Evolutionary conservation across 345 rosid genomes (phyloP).

Genomic region (Viola odorata): DNA sequence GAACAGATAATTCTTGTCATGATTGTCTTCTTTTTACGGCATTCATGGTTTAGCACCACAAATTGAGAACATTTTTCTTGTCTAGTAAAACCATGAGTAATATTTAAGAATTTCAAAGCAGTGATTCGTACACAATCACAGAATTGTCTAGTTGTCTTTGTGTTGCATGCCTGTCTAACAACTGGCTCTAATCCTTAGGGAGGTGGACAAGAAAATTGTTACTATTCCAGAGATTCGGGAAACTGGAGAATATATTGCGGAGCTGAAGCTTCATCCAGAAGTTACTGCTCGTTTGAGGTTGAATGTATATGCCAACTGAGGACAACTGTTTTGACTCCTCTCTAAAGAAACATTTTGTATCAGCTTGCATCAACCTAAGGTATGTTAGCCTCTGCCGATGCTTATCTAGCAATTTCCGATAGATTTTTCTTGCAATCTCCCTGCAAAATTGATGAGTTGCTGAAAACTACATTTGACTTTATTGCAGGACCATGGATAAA

Average conservation of each 20-base stretch:
- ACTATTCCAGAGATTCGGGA: slow-evolving; percentile 83
- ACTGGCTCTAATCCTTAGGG: slow-evolving; percentile 34
- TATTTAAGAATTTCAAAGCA: not conserved
- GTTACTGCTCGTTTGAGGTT: slow-evolving; percentile 74
- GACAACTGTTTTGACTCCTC: slow-evolving; percentile 10
- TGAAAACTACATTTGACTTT: not conserved
- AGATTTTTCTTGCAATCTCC: not conserved
- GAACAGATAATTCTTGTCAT: not conserved
- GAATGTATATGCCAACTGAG: slow-evolving; percentile 71
- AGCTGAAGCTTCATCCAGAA: slow-evolving; percentile 92
- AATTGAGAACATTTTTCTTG: not conserved
- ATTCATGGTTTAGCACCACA: not conserved
- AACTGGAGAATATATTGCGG: slow-evolving; percentile 84
- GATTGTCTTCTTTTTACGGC: not conserved
- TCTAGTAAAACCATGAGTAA: not conserved
- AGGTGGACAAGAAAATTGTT: slow-evolving; percentile 78
- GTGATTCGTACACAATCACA: not conserved
- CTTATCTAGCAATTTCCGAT: not conserved
- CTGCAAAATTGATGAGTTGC: not conserved
- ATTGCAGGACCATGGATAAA: slow-evolving; percentile 13
- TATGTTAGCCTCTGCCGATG: slow-evolving; percentile 8
- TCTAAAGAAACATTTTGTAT: slow-evolving; percentile 1
- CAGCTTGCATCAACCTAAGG: slow-evolving; percentile 20
- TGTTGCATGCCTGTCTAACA: not conserved
- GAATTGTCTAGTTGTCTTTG: not conserved